A percentile compares a stretch with the other conserved stretches of the same genome.
Evolutionary conservation across 768 basidiomycete genomes (phyloP).

Genomic region (Coprinopsis strossmayeri): DNA sequence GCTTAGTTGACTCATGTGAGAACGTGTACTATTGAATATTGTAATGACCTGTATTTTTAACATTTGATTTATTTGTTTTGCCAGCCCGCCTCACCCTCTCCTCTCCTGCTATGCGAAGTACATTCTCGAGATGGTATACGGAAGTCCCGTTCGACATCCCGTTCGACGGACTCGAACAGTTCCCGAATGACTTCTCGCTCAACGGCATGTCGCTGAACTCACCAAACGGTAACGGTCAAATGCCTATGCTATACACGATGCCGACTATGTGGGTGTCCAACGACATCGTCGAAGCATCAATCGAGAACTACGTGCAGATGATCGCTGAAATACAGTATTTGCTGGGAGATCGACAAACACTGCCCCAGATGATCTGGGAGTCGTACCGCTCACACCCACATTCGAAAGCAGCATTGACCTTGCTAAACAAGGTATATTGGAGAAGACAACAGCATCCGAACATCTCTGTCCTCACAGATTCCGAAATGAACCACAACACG

Average conservation of each 20-base stretch:
- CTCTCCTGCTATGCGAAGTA: conserved; percentile 10
- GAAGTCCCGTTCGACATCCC: conserved; percentile 10
- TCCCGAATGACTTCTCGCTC: neutral
- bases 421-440: conserved; percentile 57
- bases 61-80: conserved; percentile 13
- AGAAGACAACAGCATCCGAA: conserved; percentile 18
- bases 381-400: conserved; percentile 39
- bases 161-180: neutral
- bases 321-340: conserved; percentile 68
- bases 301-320: conserved; percentile 47
- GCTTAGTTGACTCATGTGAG: conserved; percentile 64
- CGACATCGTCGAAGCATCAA: conserved; percentile 21
- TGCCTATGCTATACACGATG: conserved; percentile 10
- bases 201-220: conserved; percentile 3
- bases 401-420: conserved; percentile 51
- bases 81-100: conserved; percentile 8
- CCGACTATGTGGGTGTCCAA: conserved; percentile 14
- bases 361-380: conserved; percentile 41
- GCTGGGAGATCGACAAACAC: conserved; percentile 46
- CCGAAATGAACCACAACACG: conserved; percentile 17
- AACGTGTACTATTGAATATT: conserved; percentile 62
- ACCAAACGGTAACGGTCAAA: conserved; percentile 1
- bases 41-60: conserved; percentile 41
- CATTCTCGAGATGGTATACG: conserved; percentile 3
- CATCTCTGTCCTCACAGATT: conserved; percentile 9